Conservation (phyloP, 345 rosid species). For the Salix caprea region DNA sequence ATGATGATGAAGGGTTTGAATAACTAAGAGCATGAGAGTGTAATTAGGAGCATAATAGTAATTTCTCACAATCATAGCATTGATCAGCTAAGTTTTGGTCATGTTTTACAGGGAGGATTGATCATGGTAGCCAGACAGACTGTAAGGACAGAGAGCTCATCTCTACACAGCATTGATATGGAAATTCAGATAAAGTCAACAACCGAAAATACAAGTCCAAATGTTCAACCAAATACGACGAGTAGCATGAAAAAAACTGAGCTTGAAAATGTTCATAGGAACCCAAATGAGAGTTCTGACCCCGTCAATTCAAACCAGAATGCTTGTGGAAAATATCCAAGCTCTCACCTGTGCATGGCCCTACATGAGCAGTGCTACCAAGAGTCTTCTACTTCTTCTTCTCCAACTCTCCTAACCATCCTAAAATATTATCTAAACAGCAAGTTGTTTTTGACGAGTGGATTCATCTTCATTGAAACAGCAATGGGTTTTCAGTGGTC, state of each 20-base stretch:
- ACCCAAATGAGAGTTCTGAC: constrained; percentile 4
- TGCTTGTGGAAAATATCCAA: not conserved
- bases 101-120: not conserved
- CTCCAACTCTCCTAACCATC: not conserved
- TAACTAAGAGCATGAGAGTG: too few species aligned
- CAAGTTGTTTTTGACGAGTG: constrained; percentile 37
- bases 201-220: not conserved
- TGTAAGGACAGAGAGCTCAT: not conserved
- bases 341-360: constrained; percentile 3
- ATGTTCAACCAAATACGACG: not conserved
- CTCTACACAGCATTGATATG: not conserved
- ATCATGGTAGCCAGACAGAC: not conserved
- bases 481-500: constrained; percentile 20
- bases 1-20: too few species aligned
- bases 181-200: not conserved
- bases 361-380: not conserved
- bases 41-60: too few species aligned
- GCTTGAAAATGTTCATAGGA: constrained; percentile 1
- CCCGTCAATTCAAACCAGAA: not conserved
- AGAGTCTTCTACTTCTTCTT: not conserved
- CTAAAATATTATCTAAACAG: constrained; percentile 23
- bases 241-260: not conserved
- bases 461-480: constrained; percentile 46
- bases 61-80: not conserved
- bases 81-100: not conserved